Base-by-base conservation (phyloP, 129 eudicot genomes). In the Lonicera japonica region DNA sequence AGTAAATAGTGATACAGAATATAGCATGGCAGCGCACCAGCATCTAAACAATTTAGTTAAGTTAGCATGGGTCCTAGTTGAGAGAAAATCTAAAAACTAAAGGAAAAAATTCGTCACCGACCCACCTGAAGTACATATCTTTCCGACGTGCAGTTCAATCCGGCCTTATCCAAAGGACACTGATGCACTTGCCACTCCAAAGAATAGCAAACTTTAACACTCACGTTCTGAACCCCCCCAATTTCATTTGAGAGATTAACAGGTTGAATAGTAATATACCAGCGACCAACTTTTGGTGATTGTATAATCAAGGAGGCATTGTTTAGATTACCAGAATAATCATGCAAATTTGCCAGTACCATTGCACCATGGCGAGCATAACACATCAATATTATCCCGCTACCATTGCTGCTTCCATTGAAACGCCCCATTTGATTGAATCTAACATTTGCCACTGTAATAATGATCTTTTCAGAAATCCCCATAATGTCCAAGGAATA, bases 351-450 rank as follows among this genome's bases (percentile, higher is more conserved):
- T 21, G 75, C 51, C 50, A 68, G 67, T 45, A 96, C 80, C 68
- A 92, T 56, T 62, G 96, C 83, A 52, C 95, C 99, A 61, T 73
- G 80, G 48, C 96, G 94, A 70, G 76, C 96, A 77, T 92, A 92
- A 74, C 82, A 81, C 95, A 84, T 80, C 21, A 92, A 70, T 14
- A 56, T 57, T 13, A 69, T 64, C 52, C 64, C 61, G 60, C 76
- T 82, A 58, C 52, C 63, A 17, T 62, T 76, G 45, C 8, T 65
- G 24, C 63, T 24, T 56, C 64, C 66, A 46, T 83, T 80, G 50
- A 69, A 71, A 65, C 41, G 38, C 40, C 60, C 74, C 45, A 83
- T 73, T 73, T 69, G 70, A 63, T 70, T 86, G 38, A 74, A 65
- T 40, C 57, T 73, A 40, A 87, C 68, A 75, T 74, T 75, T 39